Conservation (phyloP, 1,284 basidiomycete genomes). For the Kwoniella shivajii region DNA sequence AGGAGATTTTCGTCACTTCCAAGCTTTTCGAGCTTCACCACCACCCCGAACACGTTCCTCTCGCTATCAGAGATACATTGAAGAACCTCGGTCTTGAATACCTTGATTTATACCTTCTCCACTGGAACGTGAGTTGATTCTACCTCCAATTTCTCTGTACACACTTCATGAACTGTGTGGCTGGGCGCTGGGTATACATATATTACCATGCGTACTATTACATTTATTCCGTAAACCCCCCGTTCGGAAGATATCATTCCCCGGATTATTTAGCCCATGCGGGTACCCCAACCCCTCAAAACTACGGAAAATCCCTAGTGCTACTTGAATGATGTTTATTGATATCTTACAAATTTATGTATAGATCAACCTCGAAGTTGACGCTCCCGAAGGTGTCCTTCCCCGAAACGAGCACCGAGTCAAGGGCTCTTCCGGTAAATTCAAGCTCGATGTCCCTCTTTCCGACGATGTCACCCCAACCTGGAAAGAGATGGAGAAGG, state of each 20-base stretch:
- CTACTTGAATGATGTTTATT: not conserved
- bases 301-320: no score
- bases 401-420: conserved; percentile 39
- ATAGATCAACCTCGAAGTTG: conserved; percentile 50
- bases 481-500: conserved; percentile 63
- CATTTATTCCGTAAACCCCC: no score
- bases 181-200: no score
- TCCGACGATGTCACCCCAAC: conserved; percentile 71
- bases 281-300: no score
- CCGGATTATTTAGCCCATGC: no score
- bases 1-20: conserved; percentile 69
- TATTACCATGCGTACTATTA: no score
- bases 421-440: conserved; percentile 54
- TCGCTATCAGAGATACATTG: conserved; percentile 72
- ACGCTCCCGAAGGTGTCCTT: conserved; percentile 41
- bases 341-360: conserved; percentile 11
- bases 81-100: conserved; percentile 70
- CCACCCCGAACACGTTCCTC: conserved; percentile 61
- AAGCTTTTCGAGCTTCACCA: conserved; percentile 70
- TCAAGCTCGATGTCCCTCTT: conserved; percentile 63
- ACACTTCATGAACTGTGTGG: no score
- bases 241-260: no score
- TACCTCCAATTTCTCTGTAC: no score
- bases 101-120: conserved; percentile 80
- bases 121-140: conserved; percentile 58